These are phyloP conservation scores for Sanchytrium tribonematis DNA, from an alignment of 371 early-diverging fungal genomes.

Conservation along the genomic window DNA sequence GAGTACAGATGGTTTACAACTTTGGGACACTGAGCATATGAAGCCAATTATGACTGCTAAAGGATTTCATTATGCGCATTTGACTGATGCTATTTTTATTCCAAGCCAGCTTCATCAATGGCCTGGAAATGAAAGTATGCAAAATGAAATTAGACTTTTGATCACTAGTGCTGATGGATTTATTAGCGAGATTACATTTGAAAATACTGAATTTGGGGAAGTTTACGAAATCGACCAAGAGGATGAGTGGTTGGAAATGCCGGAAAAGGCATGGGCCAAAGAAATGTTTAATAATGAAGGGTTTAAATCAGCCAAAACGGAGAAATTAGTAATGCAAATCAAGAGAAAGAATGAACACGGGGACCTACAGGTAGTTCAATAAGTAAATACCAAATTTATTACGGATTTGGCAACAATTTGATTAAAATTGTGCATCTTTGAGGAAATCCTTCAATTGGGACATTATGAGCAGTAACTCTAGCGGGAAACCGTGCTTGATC, in stretches of 20 bases:
- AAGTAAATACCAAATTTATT: neutral
- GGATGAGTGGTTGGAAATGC: neutral
- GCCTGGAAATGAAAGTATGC: neutral
- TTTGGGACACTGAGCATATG: neutral
- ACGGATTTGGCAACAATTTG: slow-evolving; percentile 35
- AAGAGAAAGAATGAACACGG: neutral
- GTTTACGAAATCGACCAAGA: neutral
- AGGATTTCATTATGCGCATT: neutral
- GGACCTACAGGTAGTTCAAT: neutral
- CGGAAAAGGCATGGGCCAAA: neutral
- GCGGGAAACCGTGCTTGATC: slow-evolving; percentile 71
- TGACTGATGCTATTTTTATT: neutral
- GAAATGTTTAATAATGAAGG: neutral
- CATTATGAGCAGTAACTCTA: slow-evolving; percentile 71
- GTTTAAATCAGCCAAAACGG: neutral
- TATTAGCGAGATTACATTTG: neutral
- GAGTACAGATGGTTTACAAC: neutral
- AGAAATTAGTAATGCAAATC: neutral
- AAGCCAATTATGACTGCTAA: neutral
- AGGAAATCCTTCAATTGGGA: slow-evolving; percentile 64
- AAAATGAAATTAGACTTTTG: neutral
- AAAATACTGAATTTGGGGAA: neutral
- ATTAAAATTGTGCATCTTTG: slow-evolving; percentile 68
- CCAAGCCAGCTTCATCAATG: neutral
- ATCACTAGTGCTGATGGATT: neutral